phyloP scores from a whole-genome alignment of 1,284 basidiomycete genomes.

The Spongispora temasekensis region DNA sequence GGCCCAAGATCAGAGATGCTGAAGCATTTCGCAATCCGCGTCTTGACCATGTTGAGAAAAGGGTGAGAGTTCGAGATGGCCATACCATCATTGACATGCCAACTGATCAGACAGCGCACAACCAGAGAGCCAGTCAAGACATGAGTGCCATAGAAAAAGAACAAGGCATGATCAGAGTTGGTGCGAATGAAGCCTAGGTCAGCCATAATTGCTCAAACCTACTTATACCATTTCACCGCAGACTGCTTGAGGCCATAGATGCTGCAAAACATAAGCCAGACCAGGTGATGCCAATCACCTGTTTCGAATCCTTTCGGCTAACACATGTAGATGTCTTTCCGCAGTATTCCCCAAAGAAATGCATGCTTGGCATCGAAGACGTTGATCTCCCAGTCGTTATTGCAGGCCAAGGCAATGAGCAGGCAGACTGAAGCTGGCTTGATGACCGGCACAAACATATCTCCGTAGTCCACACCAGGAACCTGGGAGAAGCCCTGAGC shows the following conservation, averaged over 20 bases:
- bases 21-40: background rate
- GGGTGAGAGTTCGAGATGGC: background rate
- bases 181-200: background rate
- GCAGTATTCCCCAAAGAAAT: background rate
- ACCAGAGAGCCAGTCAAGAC: background rate
- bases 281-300: background rate
- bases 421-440: background rate
- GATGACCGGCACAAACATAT: background rate
- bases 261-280: background rate
- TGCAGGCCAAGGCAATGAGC: background rate
- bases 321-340: conserved; percentile 10
- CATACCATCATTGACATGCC: conserved; percentile 1
- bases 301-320: conserved; percentile 4
- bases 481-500: conserved; percentile 1
- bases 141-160: conserved; percentile 9
- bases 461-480: background rate
- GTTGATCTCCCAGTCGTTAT: conserved; percentile 2
- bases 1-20: background rate
- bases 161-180: conserved; percentile 3
- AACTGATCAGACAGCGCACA: background rate
- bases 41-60: background rate
- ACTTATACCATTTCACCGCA: conserved; percentile 2
- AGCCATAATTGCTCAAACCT: background rate
- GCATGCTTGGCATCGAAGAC: background rate
- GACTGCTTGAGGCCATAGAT: conserved; percentile 15